phyloP scores from a whole-genome alignment of 805 yeast genomes.

The Pichia insulana region DNA sequence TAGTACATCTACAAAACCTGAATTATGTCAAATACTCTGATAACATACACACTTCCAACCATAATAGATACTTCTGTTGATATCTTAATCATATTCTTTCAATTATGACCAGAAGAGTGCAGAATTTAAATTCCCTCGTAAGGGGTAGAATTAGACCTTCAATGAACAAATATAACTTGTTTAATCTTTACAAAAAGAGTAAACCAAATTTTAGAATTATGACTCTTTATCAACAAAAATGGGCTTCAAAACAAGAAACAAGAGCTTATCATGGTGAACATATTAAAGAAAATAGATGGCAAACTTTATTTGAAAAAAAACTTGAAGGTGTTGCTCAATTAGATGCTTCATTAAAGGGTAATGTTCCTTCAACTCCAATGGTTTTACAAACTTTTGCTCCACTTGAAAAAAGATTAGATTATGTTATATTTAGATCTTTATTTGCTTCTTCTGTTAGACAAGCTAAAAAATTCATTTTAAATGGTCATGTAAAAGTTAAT shows the following conservation, averaged over 20 bases:
- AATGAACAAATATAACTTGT: slow-evolving; percentile 84
- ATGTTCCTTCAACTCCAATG: slow-evolving; percentile 59
- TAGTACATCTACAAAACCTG: too few species aligned
- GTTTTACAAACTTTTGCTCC: slow-evolving; percentile 83
- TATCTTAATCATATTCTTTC: not conserved
- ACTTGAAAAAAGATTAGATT: slow-evolving; percentile 80
- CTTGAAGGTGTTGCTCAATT: slow-evolving; percentile 82
- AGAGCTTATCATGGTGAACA: slow-evolving; percentile 95
- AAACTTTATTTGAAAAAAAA: slow-evolving; percentile 56
- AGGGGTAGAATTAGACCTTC: slow-evolving; percentile 65
- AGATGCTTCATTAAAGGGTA: slow-evolving; percentile 68
- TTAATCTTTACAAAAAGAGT: slow-evolving; percentile 74
- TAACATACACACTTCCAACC: too few species aligned
- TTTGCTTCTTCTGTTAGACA: slow-evolving; percentile 91
- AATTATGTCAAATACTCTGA: too few species aligned
- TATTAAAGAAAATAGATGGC: slow-evolving; percentile 77
- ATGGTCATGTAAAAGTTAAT: slow-evolving; percentile 78
- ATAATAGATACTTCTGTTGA: too few species aligned
- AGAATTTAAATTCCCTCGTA: slow-evolving; percentile 24
- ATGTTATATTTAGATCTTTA: slow-evolving; percentile 84
- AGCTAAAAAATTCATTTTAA: slow-evolving; percentile 79
- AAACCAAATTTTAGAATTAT: slow-evolving; percentile 42
- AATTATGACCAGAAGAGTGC: slow-evolving; percentile 26
- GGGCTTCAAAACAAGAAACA: slow-evolving; percentile 84
- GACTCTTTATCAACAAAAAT: slow-evolving; percentile 85